Percentiles rank a stretch among this genome's conserved stretches.
phyloP scores from a whole-genome alignment of 2,329 filamentous ascomycete species.

The Colletotrichum sp. region DNA sequence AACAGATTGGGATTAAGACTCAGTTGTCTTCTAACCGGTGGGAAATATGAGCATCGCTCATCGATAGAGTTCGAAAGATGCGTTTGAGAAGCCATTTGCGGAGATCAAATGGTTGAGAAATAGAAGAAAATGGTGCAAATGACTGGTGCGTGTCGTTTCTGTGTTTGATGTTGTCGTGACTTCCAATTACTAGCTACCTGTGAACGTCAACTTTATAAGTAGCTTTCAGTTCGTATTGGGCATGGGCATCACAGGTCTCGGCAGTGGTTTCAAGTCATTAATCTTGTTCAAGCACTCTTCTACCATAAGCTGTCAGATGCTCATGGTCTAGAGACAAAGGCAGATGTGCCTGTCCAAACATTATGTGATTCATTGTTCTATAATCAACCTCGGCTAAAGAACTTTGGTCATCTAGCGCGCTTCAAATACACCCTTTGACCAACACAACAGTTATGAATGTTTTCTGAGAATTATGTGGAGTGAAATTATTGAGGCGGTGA shows the following conservation, averaged over 20 bases:
- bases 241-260: neutral
- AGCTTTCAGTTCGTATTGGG: rapidly evolving
- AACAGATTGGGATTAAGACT: neutral
- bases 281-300: neutral
- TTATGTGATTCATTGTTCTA: neutral
- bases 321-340: neutral
- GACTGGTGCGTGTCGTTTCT: neutral
- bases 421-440: neutral
- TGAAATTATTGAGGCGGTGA: neutral
- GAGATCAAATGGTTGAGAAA: neutral
- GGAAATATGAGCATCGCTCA: neutral
- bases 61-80: neutral
- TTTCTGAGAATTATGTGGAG: neutral
- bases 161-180: neutral
- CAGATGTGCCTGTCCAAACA: neutral
- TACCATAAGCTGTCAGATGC: neutral
- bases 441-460: neutral
- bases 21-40: neutral
- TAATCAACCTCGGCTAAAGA: neutral
- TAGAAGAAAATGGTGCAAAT: neutral
- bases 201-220: neutral
- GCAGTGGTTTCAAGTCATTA: neutral
- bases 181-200: neutral
- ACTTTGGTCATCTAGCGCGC: rapidly evolving
- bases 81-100: neutral